Evolutionary conservation across 1,139 yeast species (phyloP).

Genomic region (Suhomyces panamericanus): DNA sequence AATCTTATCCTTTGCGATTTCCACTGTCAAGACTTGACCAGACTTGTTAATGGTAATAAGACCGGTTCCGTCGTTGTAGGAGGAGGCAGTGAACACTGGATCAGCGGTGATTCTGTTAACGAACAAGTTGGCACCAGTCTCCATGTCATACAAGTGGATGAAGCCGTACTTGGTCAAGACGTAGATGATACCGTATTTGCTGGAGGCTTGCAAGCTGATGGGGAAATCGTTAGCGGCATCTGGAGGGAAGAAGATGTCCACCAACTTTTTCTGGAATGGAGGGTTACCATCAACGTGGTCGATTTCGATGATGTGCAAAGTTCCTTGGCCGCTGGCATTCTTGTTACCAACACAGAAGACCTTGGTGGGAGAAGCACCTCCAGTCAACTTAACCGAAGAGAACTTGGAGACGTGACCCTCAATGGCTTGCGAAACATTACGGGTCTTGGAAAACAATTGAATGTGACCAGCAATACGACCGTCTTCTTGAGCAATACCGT

Average conservation of each 20-base stretch:
- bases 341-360: slow-evolving; percentile 90
- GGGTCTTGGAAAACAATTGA: slow-evolving; percentile 83
- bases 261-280: slow-evolving; percentile 83
- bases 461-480: slow-evolving; percentile 96
- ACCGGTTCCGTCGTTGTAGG: slow-evolving; percentile 75
- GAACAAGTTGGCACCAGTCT: slow-evolving; percentile 87
- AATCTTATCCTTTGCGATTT: slow-evolving; percentile 79
- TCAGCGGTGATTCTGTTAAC: slow-evolving; percentile 97
- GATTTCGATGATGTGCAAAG: slow-evolving; percentile 90
- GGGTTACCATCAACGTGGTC: slow-evolving; percentile 91
- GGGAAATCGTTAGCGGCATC: slow-evolving; percentile 98
- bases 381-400: slow-evolving; percentile 71
- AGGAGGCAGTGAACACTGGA: slow-evolving; percentile 88
- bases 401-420: slow-evolving; percentile 97
- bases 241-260: slow-evolving; percentile 94
- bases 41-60: slow-evolving; percentile 90
- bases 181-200: slow-evolving; percentile 83
- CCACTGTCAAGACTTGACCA: slow-evolving; percentile 94
- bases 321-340: slow-evolving; percentile 80
- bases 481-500: slow-evolving; percentile 93
- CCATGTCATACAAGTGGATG: slow-evolving; percentile 92
- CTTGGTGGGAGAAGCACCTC: slow-evolving; percentile 76
- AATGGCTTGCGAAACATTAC: slow-evolving; percentile 93
- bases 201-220: slow-evolving; percentile 83
- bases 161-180: slow-evolving; percentile 94